Evolutionary conservation across 164 flowering plant species (phyloP).

Genomic region (Piper longum): DNA sequence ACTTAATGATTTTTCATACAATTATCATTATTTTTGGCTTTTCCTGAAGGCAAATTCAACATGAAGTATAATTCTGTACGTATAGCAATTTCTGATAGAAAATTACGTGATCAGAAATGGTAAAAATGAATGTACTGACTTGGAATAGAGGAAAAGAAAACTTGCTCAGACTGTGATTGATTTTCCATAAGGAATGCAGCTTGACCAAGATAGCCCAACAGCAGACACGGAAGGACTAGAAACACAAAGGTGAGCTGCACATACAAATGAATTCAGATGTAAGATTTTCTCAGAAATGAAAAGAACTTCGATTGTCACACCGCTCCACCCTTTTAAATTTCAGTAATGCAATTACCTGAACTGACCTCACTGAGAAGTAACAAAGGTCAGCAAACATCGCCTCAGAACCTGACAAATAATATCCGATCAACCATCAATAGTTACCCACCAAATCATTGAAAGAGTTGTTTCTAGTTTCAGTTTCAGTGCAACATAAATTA

Average conservation of each 20-base stretch:
- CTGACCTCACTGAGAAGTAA: constrained; percentile 86
- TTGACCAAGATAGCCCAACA: constrained; percentile 96
- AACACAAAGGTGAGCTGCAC: constrained; percentile 88
- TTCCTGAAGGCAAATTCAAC: background rate
- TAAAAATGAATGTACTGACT: constrained; percentile 16
- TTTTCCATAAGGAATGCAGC: constrained; percentile 92
- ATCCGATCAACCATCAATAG: background rate
- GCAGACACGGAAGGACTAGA: constrained; percentile 89
- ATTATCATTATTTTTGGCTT: background rate
- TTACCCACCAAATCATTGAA: background rate
- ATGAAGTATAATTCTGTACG: background rate
- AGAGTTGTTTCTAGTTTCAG: too few species aligned
- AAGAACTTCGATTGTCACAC: background rate
- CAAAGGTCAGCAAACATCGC: constrained; percentile 99
- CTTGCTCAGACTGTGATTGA: constrained; percentile 33
- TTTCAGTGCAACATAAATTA: background rate
- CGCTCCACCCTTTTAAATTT: background rate
- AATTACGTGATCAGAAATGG: background rate
- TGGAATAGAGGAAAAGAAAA: constrained; percentile 79
- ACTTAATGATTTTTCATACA: background rate
- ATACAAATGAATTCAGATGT: background rate
- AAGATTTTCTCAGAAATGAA: background rate
- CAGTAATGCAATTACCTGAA: constrained; percentile 46
- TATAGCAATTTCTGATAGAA: background rate
- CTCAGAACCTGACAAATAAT: constrained; percentile 62